Evolutionary conservation across 2,329 filamentous ascomycete genomes (phyloP).

Genomic region (Stachybotrys elegans): DNA sequence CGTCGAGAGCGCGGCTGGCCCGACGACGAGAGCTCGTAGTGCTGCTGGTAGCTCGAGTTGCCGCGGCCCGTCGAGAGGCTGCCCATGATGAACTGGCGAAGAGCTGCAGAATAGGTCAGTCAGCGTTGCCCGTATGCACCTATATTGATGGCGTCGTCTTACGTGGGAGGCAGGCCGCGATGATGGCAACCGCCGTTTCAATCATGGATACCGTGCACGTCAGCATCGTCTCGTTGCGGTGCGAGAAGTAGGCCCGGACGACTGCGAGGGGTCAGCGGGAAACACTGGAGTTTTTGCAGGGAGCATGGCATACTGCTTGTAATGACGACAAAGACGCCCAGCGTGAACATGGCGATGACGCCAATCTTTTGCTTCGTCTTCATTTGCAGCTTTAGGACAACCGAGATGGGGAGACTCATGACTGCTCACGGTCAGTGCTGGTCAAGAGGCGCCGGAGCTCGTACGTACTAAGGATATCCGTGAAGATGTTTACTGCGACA

Average conservation of each 20-base stretch:
- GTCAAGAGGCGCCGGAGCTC: rapidly evolving
- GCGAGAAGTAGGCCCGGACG: slow-evolving; percentile 28
- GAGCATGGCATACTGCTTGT: slow-evolving; percentile 23
- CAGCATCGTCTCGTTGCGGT: slow-evolving; percentile 27
- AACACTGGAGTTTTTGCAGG: too few relatives aligned
- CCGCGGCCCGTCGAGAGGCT: slow-evolving; percentile 13
- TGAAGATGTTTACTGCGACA: slow-evolving; percentile 13
- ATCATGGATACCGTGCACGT: slow-evolving; percentile 32
- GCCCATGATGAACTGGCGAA: slow-evolving; percentile 14
- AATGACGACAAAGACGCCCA: slow-evolving; percentile 24
- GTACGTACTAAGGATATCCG: slow-evolving; percentile 15
- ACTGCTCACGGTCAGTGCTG: slow-evolving; percentile 10
- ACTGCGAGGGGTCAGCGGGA: too few relatives aligned
- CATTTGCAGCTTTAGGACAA: slow-evolving; percentile 29
- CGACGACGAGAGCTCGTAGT: slow-evolving; percentile 15
- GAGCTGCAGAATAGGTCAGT: slow-evolving; percentile 4
- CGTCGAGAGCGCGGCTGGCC: slow-evolving; percentile 13
- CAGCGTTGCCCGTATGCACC: not conserved
- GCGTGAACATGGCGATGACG: slow-evolving; percentile 23
- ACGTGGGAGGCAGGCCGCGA: slow-evolving; percentile 32
- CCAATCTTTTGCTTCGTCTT: slow-evolving; percentile 26
- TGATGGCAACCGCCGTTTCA: slow-evolving; percentile 33
- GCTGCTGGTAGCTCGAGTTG: slow-evolving; percentile 13
- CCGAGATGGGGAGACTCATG: slow-evolving; percentile 26
- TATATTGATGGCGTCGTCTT: not conserved